A percentile compares a stretch with the other conserved stretches of the same genome.
These are phyloP conservation scores for Platanthera guangdongensis DNA, from an alignment of 106 monocot genomes.

Conservation along the genomic window DNA sequence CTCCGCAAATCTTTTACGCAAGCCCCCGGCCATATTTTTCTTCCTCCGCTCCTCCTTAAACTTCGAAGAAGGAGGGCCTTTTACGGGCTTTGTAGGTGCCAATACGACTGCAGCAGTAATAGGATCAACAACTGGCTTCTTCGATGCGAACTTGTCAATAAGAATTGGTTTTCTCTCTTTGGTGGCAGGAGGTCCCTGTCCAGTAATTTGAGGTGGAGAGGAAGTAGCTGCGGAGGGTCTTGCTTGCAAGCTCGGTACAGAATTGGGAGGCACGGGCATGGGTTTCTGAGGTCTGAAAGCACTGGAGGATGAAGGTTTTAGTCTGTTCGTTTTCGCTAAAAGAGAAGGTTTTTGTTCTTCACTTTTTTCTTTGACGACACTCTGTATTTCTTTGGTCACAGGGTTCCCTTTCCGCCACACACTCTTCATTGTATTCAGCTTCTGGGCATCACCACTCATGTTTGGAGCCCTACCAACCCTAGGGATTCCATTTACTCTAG, in stretches of 20 bases:
- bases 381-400: slow-evolving; percentile 49
- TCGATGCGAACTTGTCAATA: slow-evolving; percentile 73
- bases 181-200: slow-evolving; percentile 20
- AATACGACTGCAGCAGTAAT: slow-evolving; percentile 42
- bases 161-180: slow-evolving; percentile 69
- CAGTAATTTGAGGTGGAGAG: slow-evolving; percentile 13
- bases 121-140: slow-evolving; percentile 58
- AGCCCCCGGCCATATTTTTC: slow-evolving; percentile 34
- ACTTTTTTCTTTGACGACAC: slow-evolving; percentile 22
- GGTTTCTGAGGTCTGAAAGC: slow-evolving; percentile 27
- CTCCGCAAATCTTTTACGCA: slow-evolving; percentile 47
- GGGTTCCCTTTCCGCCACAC: slow-evolving; percentile 96
- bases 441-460: slow-evolving; percentile 10
- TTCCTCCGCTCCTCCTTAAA: slow-evolving; percentile 63
- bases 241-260: slow-evolving; percentile 34
- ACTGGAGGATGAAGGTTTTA: slow-evolving; percentile 11
- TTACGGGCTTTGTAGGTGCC: slow-evolving; percentile 58
- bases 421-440: slow-evolving; percentile 77
- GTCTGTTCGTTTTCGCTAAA: slow-evolving; percentile 8
- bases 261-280: slow-evolving; percentile 25
- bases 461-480: slow-evolving; percentile 3
- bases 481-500: slow-evolving; percentile 16
- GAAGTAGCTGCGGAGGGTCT: slow-evolving; percentile 31
- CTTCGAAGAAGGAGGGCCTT: slow-evolving; percentile 35
- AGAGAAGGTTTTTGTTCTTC: slow-evolving; percentile 11